phyloP scores from a whole-genome alignment of 2,329 filamentous ascomycete species.

The Penicillium sp. region DNA sequence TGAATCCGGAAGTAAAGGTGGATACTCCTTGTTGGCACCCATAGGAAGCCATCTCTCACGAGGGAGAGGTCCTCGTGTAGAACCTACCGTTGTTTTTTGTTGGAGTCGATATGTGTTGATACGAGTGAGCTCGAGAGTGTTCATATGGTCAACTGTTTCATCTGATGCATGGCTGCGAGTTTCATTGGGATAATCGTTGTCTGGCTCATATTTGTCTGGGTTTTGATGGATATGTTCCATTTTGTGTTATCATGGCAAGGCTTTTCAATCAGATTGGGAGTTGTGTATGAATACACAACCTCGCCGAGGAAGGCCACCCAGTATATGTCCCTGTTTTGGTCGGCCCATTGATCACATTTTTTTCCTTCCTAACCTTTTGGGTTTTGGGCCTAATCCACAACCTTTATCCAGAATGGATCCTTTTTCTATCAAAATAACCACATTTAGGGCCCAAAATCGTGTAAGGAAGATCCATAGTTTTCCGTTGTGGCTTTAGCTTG shows the following conservation, averaged over 20 bases:
- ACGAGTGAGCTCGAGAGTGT: conserved; percentile 8
- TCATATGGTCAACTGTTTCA: conserved; percentile 10
- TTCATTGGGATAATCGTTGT: conserved; percentile 1
- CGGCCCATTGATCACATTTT: conserved; percentile 2
- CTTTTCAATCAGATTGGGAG: neutral
- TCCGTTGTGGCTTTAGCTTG: conserved; percentile 13
- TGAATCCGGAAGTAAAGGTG: conserved; percentile 49
- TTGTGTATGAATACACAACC: neutral
- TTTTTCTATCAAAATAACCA: conserved; percentile 1
- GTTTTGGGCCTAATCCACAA: conserved; percentile 1
- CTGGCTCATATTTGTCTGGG: conserved; percentile 4
- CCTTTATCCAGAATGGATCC: conserved; percentile 8
- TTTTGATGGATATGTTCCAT: neutral
- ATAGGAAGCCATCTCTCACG: conserved; percentile 26
- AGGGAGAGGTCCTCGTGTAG: conserved; percentile 5
- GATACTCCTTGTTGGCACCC: conserved; percentile 49
- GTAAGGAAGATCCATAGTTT: conserved; percentile 12
- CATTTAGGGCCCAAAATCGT: neutral
- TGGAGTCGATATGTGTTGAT: conserved; percentile 12
- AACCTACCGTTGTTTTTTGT: conserved; percentile 10
- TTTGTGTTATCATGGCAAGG: conserved; percentile 2
- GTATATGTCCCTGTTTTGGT: conserved; percentile 4
- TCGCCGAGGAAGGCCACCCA: neutral
- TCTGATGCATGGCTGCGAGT: conserved; percentile 7
- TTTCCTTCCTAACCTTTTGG: neutral